Evolutionary conservation across 2,329 filamentous ascomycete genomes (phyloP), one percentile per base, ranked within the genome.

Genomic region (Cladophialophora psammophila): DNA sequence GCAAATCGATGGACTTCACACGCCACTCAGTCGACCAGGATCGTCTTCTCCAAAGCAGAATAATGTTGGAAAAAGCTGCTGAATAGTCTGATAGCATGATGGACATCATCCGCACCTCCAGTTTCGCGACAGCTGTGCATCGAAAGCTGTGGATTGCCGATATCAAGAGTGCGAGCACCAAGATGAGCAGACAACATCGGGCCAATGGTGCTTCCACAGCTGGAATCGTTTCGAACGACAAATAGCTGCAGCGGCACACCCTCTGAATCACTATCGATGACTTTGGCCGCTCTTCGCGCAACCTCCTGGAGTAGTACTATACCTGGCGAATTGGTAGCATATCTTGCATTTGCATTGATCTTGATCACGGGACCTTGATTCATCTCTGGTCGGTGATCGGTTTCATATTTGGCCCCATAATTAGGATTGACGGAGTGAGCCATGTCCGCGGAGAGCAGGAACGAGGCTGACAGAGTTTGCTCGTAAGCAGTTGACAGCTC

Each of bases 51-150:
- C 73, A 97, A 78, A 71, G 88, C 86, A n/a, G 91, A 91, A 77
- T 93, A 99, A 76, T 91, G 86, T 72, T 90, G 85, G 77, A 96
- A 94, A 81, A 97, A 99, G 72, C 90, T 88, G 71, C 91, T 88
- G 79, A 99, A 98, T 61, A 99, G 78, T 75, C 90, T 90, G 71
- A 97, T 89, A 0, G 92, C 91, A 80, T 95, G 88, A 73, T 91
- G 91, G 0, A 98, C 91, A 80, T 99, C 94, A 74, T 93, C 88
- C 1, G 90, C 88, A 45, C 95, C 95, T 31, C 92, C 91, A 52
- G 92, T 97, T 84, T 98, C 95, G 63, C 95, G 89, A 75, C 97
- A 97, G 76, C 91, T 95, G 81, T 98, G 94, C 95, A 98, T 98
- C 77, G 91, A 93, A 71, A 97, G 83, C 82, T 98, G 94, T 34